Evolutionary conservation across 2,329 filamentous ascomycete species (phyloP).

Genomic region (Neofusicoccum ribis): DNA sequence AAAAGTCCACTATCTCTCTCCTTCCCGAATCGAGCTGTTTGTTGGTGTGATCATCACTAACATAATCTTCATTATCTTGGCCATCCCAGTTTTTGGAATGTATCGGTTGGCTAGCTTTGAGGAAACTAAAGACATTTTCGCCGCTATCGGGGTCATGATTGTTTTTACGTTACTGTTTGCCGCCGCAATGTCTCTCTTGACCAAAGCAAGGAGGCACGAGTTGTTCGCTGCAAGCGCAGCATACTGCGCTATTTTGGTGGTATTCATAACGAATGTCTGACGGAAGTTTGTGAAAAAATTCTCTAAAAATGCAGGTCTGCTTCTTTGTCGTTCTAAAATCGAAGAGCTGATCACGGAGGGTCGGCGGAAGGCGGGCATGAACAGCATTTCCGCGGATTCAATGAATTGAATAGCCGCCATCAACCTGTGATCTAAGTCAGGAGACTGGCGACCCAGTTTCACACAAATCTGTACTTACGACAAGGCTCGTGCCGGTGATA

Average conservation of each 20-base stretch:
- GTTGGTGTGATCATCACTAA: slow-evolving; percentile 33
- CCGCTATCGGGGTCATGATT: slow-evolving; percentile 32
- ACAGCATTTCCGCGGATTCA: too few species aligned
- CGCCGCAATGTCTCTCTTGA: slow-evolving; percentile 39
- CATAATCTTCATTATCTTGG: slow-evolving; percentile 33
- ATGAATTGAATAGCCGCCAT: too few species aligned
- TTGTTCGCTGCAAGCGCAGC: slow-evolving; percentile 41
- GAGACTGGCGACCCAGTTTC: too few species aligned
- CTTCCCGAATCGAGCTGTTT: slow-evolving; percentile 29
- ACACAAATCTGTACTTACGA: too few species aligned
- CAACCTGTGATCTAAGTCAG: too few species aligned
- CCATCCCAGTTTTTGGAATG: slow-evolving; percentile 32
- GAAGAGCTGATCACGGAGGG: too few species aligned
- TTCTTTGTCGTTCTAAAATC: too few species aligned
- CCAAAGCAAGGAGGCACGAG: slow-evolving; percentile 38
- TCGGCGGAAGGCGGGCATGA: too few species aligned
- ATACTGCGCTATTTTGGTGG: slow-evolving; percentile 42
- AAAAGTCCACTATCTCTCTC: slow-evolving; percentile 28
- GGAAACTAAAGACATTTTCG: slow-evolving; percentile 24
- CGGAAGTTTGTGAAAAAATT: too few species aligned
- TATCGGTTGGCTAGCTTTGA: slow-evolving; percentile 25
- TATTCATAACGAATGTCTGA: slow-evolving; percentile 41
- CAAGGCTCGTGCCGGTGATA: slow-evolving; percentile 28
- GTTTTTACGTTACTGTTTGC: slow-evolving; percentile 37
- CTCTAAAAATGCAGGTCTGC: too few species aligned